Base-by-base conservation (phyloP, 2,329 filamentous ascomycete genomes). In the Diaporthe sp. region DNA sequence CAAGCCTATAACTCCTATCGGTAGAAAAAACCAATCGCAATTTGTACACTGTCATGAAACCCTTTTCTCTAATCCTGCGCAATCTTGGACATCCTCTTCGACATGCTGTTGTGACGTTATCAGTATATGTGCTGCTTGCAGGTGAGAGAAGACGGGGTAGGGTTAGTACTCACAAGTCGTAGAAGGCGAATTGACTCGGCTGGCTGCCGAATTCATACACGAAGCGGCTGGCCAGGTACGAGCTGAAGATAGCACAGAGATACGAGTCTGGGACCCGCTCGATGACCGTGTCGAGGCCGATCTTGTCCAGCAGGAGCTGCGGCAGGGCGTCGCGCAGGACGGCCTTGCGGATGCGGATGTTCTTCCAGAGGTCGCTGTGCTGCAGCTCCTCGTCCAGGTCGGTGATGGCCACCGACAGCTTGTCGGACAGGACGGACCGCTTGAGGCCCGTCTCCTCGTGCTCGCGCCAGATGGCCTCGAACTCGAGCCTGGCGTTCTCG, bases 391-490 rank as follows among this genome's bases (percentile, higher is more conserved):
- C 96, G 80, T 99, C 96, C 30, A 99, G 90, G 79, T 94, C 94
- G n/a, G 96, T 98, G 82, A 99, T 99, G 45, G 97, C 96, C 67
- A 94, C 87, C 73, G 95, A 97, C 72, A 99, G 91, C 79, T 93
- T 94, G 84, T 99, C 97, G 64, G 95, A 97, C 73, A 99, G 89
- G n/a, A 96, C 91, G 76, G 95, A 97, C 76, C 96, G 92, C 30
- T 95, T 86, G 72, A 92, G 88, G 70, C 95, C 94, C 2, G 94
- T 98, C 82, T 92, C 85, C 84, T 97, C 92, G 82, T 97, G 92
- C 85, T 99, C 97, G 78, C 95, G 92, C 97, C 97, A 99, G 86
- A 99, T 97, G 57, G 97, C 97, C 86, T 99, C 97, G 79, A 99
- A 99, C 84, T 99, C 97, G 47, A 99, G 91, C 22, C 91, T 88